A percentile compares a stretch with the other conserved stretches of the same genome.
phyloP scores from a whole-genome alignment of 2,329 filamentous ascomycete genomes.

The Microdochium nivale region DNA sequence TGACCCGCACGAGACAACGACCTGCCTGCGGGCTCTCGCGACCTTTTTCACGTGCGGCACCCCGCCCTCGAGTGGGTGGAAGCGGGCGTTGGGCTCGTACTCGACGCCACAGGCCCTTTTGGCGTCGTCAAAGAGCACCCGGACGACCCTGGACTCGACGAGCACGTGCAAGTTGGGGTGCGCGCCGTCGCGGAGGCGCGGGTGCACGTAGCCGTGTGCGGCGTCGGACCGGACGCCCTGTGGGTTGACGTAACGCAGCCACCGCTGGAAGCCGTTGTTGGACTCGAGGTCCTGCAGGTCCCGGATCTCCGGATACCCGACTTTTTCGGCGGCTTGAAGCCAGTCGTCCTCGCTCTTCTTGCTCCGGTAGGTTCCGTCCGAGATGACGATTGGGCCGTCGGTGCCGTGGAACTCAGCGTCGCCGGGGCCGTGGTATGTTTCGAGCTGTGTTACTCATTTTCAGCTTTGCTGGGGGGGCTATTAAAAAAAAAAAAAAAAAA shows the following conservation, averaged over 20 bases:
- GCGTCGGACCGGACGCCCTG: conserved; percentile 44
- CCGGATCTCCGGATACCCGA: conserved; percentile 35
- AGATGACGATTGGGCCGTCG: conserved; percentile 38
- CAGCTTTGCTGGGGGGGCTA: background rate
- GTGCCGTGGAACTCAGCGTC: conserved; percentile 33
- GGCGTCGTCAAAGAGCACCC: conserved; percentile 37
- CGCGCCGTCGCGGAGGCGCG: conserved; percentile 32
- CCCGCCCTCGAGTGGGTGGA: conserved; percentile 15
- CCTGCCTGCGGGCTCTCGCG: conserved; percentile 37
- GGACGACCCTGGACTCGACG: conserved; percentile 39
- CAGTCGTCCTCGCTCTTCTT: conserved; percentile 31
- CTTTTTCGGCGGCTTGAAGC: conserved; percentile 30
- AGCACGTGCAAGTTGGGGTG: conserved; percentile 43
- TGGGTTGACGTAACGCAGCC: conserved; percentile 13
- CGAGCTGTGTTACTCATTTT: conserved; percentile 22
- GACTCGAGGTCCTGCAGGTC: conserved; percentile 38
- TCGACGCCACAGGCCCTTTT: conserved; percentile 41
- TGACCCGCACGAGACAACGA: conserved; percentile 29
- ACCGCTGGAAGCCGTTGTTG: conserved; percentile 17
- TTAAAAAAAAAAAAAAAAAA: background rate
- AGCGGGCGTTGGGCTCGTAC: conserved; percentile 32
- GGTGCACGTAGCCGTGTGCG: conserved; percentile 42
- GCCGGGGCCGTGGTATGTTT: conserved; percentile 38
- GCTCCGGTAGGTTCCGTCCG: conserved; percentile 31
- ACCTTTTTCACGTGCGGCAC: conserved; percentile 12